Base-by-base conservation (phyloP, 345 rosid genomes). In the Pseudoturritis turrita region DNA sequence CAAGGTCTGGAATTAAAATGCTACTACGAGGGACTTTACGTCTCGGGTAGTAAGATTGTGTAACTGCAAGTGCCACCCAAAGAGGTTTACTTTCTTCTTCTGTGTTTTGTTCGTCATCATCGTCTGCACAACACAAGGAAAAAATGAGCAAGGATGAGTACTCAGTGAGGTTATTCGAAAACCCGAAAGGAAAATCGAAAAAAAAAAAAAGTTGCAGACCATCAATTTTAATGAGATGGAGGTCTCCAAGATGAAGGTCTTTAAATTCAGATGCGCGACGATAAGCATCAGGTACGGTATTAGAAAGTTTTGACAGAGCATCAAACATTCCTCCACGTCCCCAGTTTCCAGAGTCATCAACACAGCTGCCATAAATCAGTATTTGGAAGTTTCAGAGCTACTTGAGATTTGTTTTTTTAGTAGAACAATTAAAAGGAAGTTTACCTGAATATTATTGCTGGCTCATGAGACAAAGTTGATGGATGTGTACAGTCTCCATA, bases 301-400 rank as follows among this genome's bases (percentile, higher is more conserved):
- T 39, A 51, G 93, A 90, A 53, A 89, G 79, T 65, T 81, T 85
- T 33, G 80, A 81, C 64, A 92, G 68, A 7, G 91, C 89, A 77
- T 84, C 77, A 73, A 92, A 88, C 91, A 92, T 84, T 72, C 98
- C 96, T 62, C 98, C 96, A 66, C 76, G 87, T 35, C 98, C 96
- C 98, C 98, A 92, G 45, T 76, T 83, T 75, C 96, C 98, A 69
- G 96, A 92, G 78, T 84, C 77, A 69, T 92, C 98, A 44, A 92
- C 82, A 68, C 89, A 92, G 70, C 96, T 92, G 84, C 79, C 74
- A 76, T 56, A 55, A 33, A 6, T 28, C 69, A 73, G 41, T 17
- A 46, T 25, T 36, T 55, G 7, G 6, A 43, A 41, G 40, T 60
- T 17, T 41, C 11, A 51, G 13, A 61, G 62, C 56, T 56, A 39